Base-by-base conservation (phyloP, 352 stramenopile species). In the Paralagenidium karlingii region DNA sequence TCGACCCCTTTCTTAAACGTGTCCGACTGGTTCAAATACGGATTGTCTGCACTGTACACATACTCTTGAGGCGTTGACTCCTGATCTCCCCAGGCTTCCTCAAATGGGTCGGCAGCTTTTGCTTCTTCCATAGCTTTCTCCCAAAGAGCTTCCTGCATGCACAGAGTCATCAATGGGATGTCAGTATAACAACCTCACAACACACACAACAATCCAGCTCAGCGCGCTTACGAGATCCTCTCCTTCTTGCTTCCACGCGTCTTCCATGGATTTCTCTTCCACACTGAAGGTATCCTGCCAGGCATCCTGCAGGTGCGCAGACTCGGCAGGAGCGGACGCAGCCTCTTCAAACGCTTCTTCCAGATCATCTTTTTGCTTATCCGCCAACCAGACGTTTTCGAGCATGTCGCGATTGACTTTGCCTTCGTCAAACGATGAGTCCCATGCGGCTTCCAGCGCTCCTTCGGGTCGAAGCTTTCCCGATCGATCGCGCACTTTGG, bases 101-200 rank as follows among this genome's bases (percentile, higher is more conserved):
- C 71, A 33, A 89, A 89, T 36, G 75, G 69, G 40, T 91, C 78
- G 5, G 68, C 63, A 16, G 63, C 62, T 20, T 71, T 47, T 12
- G 69, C 69, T 10, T 87, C 70, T 3, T 67, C 59, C 61, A 84
- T 80, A 16, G 74, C 70, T 34, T 87, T 87, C 40, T 80, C 68
- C 74, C 74, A 87, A 18, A 85, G 68, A 33, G 60, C 57, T 40
- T 82, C 74, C 64, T 83, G 29, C 25, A 8, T 1, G 19, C 21
- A n/a, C 36, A 45, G n/a, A n/a, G n/a, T n/a, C n/a, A n/a, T n/a
- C n/a, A n/a, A n/a, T n/a, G n/a, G n/a, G n/a, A n/a, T n/a, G n/a
- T n/a, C n/a, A n/a, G 9, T 8, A 18, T 18, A 13, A 38, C 9
- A 9, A 38, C 32, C 9, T 31, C 24, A 43, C 15, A 28, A 19